phyloP scores from a whole-genome alignment of 2,329 filamentous ascomycete genomes.

The Parastagonospora nodorum region DNA sequence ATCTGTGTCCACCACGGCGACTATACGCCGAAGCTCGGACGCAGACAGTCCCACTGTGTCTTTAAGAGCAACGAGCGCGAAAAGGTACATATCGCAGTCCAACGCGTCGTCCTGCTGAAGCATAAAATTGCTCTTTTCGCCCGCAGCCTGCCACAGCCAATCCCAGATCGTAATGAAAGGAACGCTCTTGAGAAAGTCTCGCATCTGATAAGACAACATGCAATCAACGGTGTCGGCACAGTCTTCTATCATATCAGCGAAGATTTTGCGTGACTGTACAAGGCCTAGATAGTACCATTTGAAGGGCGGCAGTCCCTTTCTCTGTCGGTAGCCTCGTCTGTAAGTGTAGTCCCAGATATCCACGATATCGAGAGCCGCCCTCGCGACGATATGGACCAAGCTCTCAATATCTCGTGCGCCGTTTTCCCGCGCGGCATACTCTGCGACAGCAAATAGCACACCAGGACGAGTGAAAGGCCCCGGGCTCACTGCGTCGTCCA shows the following conservation, averaged over 20 bases:
- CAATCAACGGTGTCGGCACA: background rate
- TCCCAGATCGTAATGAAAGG: background rate
- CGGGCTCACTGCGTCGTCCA: background rate
- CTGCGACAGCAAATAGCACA: background rate
- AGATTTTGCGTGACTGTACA: background rate
- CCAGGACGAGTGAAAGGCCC: background rate
- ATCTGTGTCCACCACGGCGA: too few species aligned
- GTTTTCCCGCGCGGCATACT: background rate
- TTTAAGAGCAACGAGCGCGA: too few species aligned
- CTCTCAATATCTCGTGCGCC: background rate
- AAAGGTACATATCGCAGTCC: too few species aligned
- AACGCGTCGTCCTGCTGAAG: too few species aligned
- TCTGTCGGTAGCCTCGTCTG: background rate
- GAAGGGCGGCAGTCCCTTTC: background rate
- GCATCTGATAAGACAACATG: background rate
- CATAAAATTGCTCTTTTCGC: background rate
- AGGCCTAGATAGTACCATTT: background rate
- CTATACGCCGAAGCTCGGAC: too few species aligned
- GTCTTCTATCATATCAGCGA: background rate
- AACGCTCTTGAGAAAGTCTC: background rate
- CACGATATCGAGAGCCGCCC: background rate
- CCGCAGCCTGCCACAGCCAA: background rate
- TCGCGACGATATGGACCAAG: background rate
- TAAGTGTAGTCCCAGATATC: background rate
- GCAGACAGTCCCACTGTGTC: too few species aligned